Conservation (phyloP, 345 rosid species). For the Boechera retrofracta region DNA sequence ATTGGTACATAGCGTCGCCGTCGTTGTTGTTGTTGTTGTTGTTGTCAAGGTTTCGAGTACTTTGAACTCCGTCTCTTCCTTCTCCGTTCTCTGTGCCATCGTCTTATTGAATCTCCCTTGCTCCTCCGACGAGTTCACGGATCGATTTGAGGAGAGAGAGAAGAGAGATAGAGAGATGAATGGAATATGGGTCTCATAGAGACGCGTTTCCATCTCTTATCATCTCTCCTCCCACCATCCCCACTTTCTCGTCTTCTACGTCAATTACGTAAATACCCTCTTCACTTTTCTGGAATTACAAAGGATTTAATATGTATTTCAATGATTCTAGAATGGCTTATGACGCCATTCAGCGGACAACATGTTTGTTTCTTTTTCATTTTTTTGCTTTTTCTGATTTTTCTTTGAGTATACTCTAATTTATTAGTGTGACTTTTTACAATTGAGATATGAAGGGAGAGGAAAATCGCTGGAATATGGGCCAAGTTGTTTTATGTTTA, state of each 20-base stretch:
- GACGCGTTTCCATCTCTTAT: conserved; percentile 82
- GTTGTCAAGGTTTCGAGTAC: conserved; percentile 68
- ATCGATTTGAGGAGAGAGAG: background rate
- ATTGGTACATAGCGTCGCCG: conserved; percentile 61
- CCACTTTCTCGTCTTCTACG: conserved; percentile 20
- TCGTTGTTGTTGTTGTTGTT: background rate
- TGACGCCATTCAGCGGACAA: conserved; percentile 35
- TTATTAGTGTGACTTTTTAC: background rate
- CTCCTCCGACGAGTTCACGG: conserved; percentile 18
- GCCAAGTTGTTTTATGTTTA: conserved; percentile 27
- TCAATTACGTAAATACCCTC: conserved; percentile 47
- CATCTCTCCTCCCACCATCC: conserved; percentile 46
- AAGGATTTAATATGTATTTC: background rate
- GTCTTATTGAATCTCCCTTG: conserved; percentile 12
- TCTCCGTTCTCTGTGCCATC: conserved; percentile 91
- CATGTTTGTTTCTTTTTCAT: conserved; percentile 15
- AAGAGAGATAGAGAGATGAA: conserved; percentile 5
- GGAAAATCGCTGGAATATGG: conserved; percentile 25
- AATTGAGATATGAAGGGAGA: background rate
- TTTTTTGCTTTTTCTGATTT: background rate
- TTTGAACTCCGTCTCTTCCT: conserved; percentile 96
- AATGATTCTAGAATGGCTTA: conserved; percentile 40
- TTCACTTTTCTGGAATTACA: conserved; percentile 37
- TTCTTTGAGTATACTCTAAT: conserved; percentile 18
- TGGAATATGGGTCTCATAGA: conserved; percentile 82